Evolutionary conservation across 768 basidiomycete species (phyloP), one percentile per base, ranked within the genome.

Genomic region (Naganishia kalamii): DNA sequence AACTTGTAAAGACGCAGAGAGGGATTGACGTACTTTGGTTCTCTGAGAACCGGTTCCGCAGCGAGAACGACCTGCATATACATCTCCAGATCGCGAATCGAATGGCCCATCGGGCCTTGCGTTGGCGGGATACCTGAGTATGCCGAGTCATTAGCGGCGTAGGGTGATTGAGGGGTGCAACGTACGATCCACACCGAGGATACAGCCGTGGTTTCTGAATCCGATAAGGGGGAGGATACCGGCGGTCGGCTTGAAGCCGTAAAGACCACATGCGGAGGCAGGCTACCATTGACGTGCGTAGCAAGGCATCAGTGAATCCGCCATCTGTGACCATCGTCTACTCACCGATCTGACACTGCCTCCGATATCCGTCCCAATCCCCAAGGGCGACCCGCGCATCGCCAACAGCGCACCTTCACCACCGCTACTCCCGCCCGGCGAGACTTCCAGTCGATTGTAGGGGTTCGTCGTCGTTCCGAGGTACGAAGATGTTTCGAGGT

Each of bases 391-490:
- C 33, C 84, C 83, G 62, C 73, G 80, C 75, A 81, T 70, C 72
- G 85, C 86, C 46, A 91, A 71, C 11, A 92, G 81, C 0, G 90
- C 88, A 43, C 87, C 87, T 79, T 92, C 91, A 37, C 90, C 91
- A 6, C 91, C 91, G 3, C 87, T 88, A 0, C 88, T 91, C 1
- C 91, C 91, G 12, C 90, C 90, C 11, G 51, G n/a, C 4, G 81
- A 79, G 3, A 87, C 89, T 43, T 89, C 79, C 19, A 81, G 81
- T 12, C 87, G 83, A 72, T 92, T 90, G 72, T 82, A 80, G 0
- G 90, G 90, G 71, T 92, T 90, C 17, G 80, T 72, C 0, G 90
- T 92, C 60, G 88, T 81, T 1, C 90, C 90, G 32, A 91, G 80
- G 66, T 85, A 78, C 71, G 92, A 92, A 79, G 81, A 84, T 0